Percentiles rank a stretch among this genome's conserved stretches.
phyloP scores from a whole-genome alignment of 176 grass and related monocot species.

The Olyra latifolia region DNA sequence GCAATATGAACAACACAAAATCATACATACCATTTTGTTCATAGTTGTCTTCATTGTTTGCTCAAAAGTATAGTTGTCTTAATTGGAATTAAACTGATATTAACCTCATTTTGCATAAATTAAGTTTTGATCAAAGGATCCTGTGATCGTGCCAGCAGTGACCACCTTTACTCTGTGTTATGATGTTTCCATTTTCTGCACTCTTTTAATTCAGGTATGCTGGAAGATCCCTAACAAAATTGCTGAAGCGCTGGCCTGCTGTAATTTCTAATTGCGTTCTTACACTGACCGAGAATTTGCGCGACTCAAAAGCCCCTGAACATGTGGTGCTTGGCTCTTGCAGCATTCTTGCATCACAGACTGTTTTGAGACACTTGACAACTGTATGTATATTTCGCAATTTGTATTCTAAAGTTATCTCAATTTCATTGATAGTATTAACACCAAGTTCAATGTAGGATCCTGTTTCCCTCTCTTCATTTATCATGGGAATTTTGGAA shows the following conservation, averaged over 20 bases:
- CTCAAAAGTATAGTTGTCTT: background rate
- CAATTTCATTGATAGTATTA: constrained; percentile 21
- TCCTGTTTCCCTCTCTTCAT: constrained; percentile 69
- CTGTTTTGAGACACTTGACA: constrained; percentile 76
- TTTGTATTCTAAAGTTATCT: constrained; percentile 19
- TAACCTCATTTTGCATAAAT: constrained; percentile 18
- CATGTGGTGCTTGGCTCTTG: constrained; percentile 90
- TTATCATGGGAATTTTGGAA: constrained; percentile 83
- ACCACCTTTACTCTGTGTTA: background rate
- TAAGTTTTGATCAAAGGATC: background rate
- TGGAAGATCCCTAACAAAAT: constrained; percentile 76
- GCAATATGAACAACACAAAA: background rate
- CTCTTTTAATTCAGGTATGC: constrained; percentile 64
- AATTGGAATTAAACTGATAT: background rate
- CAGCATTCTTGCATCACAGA: constrained; percentile 65
- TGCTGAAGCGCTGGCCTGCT: constrained; percentile 86
- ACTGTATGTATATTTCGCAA: constrained; percentile 49
- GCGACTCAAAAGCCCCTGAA: constrained; percentile 65
- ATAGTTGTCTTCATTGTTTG: constrained; percentile 2
- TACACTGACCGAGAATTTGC: constrained; percentile 58
- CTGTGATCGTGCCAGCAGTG: background rate
- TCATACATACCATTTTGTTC: background rate
- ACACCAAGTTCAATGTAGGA: constrained; percentile 54
- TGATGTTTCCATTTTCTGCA: constrained; percentile 26
- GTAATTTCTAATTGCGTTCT: constrained; percentile 75